Evolutionary conservation across 129 eudicot species (phyloP).

Genomic region (Deinandra increscens): DNA sequence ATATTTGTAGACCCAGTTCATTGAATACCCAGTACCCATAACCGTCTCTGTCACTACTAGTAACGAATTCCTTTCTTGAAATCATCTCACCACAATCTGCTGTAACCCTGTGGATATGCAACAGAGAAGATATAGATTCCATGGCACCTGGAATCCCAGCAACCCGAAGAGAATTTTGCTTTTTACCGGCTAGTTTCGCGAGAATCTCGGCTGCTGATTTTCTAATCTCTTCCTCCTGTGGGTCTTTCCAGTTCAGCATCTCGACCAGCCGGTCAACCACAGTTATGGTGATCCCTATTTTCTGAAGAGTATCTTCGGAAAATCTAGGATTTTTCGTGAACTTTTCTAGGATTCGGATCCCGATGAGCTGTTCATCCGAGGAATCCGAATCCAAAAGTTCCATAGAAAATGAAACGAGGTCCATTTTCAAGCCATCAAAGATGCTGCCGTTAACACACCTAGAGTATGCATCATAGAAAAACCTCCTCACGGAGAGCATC

Average conservation of each 20-base stretch:
- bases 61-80: slow-evolving; percentile 44
- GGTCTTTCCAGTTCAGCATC: slow-evolving; percentile 93
- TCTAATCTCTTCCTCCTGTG: slow-evolving; percentile 80
- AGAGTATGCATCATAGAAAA: slow-evolving; percentile 88
- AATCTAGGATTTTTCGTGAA: slow-evolving; percentile 51
- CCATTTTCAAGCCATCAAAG: slow-evolving; percentile 94
- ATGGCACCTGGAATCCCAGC: slow-evolving; percentile 90
- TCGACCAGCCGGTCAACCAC: slow-evolving; percentile 78
- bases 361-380: slow-evolving; percentile 85
- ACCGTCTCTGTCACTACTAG: slow-evolving; percentile 39
- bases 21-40: slow-evolving; percentile 68
- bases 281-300: slow-evolving; percentile 61
- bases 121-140: slow-evolving; percentile 74
- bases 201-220: slow-evolving; percentile 71
- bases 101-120: slow-evolving; percentile 39
- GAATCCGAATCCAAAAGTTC: slow-evolving; percentile 77
- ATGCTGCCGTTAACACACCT: slow-evolving; percentile 75
- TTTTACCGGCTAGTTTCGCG: slow-evolving; percentile 58
- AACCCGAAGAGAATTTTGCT: slow-evolving; percentile 77
- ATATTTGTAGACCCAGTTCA: slow-evolving; percentile 69
- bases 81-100: slow-evolving; percentile 55
- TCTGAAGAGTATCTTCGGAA: slow-evolving; percentile 76
- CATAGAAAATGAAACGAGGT: slow-evolving; percentile 82
- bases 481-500: slow-evolving; percentile 58
- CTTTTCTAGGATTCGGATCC: slow-evolving; percentile 50